These are phyloP conservation scores for Yamadazyma phyllophila DNA, from an alignment of 805 yeast genomes.

Conservation along the genomic window DNA sequence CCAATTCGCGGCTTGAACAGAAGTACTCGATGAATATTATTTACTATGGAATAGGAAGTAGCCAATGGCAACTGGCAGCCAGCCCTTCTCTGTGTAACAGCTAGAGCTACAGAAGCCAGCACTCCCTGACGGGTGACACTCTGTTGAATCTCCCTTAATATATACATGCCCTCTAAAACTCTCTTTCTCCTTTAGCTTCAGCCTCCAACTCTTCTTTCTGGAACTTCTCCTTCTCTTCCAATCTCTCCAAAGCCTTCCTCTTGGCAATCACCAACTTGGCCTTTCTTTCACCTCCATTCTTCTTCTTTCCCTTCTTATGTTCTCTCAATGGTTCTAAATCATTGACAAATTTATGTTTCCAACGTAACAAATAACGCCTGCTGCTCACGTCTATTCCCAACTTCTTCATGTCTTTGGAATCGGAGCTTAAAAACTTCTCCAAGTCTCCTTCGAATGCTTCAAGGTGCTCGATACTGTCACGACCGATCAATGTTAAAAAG, in stretches of 20 bases:
- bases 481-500: slow-evolving; percentile 77
- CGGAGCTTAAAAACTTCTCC: slow-evolving; percentile 56
- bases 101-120: no score
- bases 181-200: slow-evolving; percentile 42
- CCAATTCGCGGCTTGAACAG: not conserved
- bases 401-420: slow-evolving; percentile 59
- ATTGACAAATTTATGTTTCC: slow-evolving; percentile 65
- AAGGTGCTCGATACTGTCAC: slow-evolving; percentile 62
- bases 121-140: no score
- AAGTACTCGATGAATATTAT: no score
- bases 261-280: slow-evolving; percentile 52
- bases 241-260: slow-evolving; percentile 56
- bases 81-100: no score
- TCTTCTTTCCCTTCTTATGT: slow-evolving; percentile 66
- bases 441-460: slow-evolving; percentile 63
- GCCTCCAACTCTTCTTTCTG: slow-evolving; percentile 39
- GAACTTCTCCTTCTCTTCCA: slow-evolving; percentile 49
- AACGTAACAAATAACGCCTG: slow-evolving; percentile 70
- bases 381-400: slow-evolving; percentile 73
- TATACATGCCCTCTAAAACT: slow-evolving; percentile 23
- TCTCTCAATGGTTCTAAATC: slow-evolving; percentile 54
- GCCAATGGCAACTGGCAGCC: no score
- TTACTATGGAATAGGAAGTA: no score
- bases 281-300: slow-evolving; percentile 83
- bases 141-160: not conserved